phyloP scores from a whole-genome alignment of 495 filamentous ascomycete genomes.

The Neurospora sp. region DNA sequence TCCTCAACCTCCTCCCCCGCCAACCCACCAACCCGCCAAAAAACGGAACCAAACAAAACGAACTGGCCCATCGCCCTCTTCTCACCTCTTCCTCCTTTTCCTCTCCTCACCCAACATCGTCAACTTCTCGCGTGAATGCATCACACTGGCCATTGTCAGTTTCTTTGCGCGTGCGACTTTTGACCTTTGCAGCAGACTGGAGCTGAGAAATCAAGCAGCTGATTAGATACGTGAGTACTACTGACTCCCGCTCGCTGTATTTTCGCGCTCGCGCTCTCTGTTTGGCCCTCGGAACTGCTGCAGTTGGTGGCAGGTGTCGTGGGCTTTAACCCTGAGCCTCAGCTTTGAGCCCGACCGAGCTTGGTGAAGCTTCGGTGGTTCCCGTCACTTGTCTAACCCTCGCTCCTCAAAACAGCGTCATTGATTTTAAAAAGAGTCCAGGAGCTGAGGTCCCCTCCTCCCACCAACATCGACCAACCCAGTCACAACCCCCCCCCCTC shows the following conservation, averaged over 20 bases:
- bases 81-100: not conserved
- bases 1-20: not conserved
- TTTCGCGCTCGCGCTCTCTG: not conserved
- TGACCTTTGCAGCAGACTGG: not conserved
- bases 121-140: not conserved
- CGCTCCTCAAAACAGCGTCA: not conserved
- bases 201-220: not conserved
- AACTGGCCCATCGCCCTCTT: not conserved
- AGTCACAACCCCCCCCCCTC: not conserved
- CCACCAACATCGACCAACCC: not conserved
- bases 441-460: not conserved
- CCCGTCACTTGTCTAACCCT: not conserved
- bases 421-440: not conserved
- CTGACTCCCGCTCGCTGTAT: not conserved
- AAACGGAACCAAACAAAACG: not conserved
- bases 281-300: not conserved
- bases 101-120: not conserved
- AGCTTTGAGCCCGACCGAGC: not conserved
- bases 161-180: not conserved
- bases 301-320: not conserved
- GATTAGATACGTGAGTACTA: not conserved
- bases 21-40: not conserved
- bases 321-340: not conserved
- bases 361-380: not conserved
- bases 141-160: not conserved